These are phyloP conservation scores for Excoecaria cochinchinensis DNA, from an alignment of 345 rosid genomes.

Conservation along the genomic window DNA sequence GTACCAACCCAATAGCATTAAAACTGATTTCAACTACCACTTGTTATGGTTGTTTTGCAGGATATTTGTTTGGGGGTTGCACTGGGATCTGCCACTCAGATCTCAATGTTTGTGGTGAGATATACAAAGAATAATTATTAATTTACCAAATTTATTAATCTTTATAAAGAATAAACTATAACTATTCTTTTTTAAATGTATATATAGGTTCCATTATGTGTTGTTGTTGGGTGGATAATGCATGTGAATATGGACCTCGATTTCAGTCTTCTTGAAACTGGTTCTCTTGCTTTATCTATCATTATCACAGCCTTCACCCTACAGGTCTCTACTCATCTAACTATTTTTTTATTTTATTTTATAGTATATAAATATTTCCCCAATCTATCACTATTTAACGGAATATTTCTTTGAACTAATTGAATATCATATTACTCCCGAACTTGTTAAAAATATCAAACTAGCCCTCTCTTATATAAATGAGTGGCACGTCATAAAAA, in stretches of 20 bases:
- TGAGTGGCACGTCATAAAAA: no score
- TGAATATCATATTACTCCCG: no score
- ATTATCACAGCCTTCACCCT: slow-evolving; percentile 67
- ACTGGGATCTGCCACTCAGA: slow-evolving; percentile 90
- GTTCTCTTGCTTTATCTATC: slow-evolving; percentile 69
- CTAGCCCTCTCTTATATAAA: no score
- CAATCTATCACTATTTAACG: no score
- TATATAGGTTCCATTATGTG: slow-evolving; percentile 74
- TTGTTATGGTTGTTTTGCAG: slow-evolving; percentile 30
- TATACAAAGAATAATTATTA: not conserved
- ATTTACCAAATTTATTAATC: not conserved
- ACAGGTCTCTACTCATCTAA: slow-evolving; percentile 51
- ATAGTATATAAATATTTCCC: no score
- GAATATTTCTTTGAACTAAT: no score
- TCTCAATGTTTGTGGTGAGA: slow-evolving; percentile 85
- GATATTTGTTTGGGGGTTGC: slow-evolving; percentile 89
- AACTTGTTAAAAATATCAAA: no score
- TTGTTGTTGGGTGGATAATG: slow-evolving; percentile 79
- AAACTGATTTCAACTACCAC: no score
- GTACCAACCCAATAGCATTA: no score
- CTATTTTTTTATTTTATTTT: not conserved
- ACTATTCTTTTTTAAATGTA: not conserved
- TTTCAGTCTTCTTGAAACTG: slow-evolving; percentile 83
- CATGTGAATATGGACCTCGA: slow-evolving; percentile 76
- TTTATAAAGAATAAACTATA: no score